Conservation (phyloP, 331 rosid genomes). For the Malus hybrid region DNA sequence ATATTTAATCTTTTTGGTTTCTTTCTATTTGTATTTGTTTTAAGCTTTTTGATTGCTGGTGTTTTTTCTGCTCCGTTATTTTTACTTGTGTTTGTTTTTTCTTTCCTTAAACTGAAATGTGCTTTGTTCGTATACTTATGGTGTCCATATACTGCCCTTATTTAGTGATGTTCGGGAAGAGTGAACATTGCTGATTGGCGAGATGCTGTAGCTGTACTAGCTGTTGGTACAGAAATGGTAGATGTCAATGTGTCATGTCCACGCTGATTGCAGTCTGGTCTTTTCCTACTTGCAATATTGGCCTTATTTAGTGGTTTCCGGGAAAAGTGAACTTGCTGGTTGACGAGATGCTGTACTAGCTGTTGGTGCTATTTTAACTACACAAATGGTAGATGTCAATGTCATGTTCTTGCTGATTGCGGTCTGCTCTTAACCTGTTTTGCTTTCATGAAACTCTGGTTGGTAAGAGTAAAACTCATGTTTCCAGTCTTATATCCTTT, state of each 20-base stretch:
- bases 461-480: conserved; percentile 30
- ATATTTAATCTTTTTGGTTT: background rate
- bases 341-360: conserved; percentile 39
- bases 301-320: conserved; percentile 40
- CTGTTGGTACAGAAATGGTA: conserved; percentile 32
- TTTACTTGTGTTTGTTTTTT: background rate
- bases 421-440: conserved; percentile 25
- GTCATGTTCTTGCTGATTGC: conserved; percentile 33
- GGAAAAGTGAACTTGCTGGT: conserved; percentile 36
- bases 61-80: background rate
- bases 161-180: conserved; percentile 46
- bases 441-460: conserved; percentile 18
- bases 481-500: conserved; percentile 17
- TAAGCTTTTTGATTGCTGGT: background rate
- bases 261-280: conserved; percentile 33
- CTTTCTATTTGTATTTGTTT: background rate
- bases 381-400: conserved; percentile 22
- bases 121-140: conserved; percentile 18
- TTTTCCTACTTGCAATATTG: background rate
- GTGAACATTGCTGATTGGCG: conserved; percentile 37
- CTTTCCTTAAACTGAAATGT: conserved; percentile 5
- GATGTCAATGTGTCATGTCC: conserved; percentile 14
- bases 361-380: conserved; percentile 32
- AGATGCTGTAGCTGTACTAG: conserved; percentile 39
- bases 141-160: conserved; percentile 29